Evolutionary conservation across 495 filamentous ascomycete species (phyloP), one percentile per base, ranked within the genome.

Genomic region (Penicilliopsis zonata): DNA sequence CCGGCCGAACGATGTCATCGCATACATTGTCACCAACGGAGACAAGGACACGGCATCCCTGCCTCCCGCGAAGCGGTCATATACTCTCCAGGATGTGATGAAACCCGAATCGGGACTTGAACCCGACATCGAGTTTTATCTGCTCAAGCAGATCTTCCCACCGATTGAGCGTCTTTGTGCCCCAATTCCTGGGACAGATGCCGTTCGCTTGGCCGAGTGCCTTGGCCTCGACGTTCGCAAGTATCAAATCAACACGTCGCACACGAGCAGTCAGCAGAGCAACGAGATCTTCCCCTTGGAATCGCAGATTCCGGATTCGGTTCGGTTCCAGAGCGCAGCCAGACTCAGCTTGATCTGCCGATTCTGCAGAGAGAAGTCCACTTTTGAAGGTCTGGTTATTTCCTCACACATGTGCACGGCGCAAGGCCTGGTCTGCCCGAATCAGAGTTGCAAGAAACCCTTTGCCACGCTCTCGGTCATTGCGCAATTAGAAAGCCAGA

Each of bases 121-220:
- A 42, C 86, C 80, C 18, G 87, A 95, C 52, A 69, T 92, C 17
- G 90, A 96, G 44, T 96, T 88, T 74, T 98, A 98, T 55, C 74
- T 98, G 19, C 75, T 84, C 57, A 98, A 98, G 63, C 90, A 98
- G 52, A 94, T 98, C 33, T 90, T 98, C 59, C 90, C 90, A 4
- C 90, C 92, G 2, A 93, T 98, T 34, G 90, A 98, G 62, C 86
- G 90, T 70, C 75, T 98, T 17, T 98, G 90, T 52, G 92, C 86
- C 28, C 92, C 90, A 24, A 94, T 98, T 38, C 74, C 76, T 18
- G 88, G 90, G 28, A 98, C 90, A 9, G 85, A 93, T 43, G 76
- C 86, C 23, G 65, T 80, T 5, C 79, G 85, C 36, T 70, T 98
- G 2, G 90, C 90, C 5, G 86, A 93, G 50, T 93, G 87, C 46